Percentiles rank a stretch among this genome's conserved stretches.
Evolutionary conservation across 768 basidiomycete species (phyloP).

Genomic region (Leccinum truebloodii): DNA sequence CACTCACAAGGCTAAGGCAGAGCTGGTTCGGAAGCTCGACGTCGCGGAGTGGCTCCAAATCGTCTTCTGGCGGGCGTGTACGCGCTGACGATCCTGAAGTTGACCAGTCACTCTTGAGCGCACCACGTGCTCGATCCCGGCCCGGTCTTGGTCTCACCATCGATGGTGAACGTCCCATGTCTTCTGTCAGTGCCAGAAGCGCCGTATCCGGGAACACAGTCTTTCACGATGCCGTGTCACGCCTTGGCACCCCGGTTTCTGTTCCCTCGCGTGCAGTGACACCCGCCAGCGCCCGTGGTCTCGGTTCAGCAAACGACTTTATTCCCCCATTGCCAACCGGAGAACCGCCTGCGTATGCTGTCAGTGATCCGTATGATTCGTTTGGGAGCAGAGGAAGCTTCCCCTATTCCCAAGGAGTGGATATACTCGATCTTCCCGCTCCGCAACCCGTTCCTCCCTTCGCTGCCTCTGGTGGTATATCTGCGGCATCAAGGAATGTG

Average conservation of each 20-base stretch:
- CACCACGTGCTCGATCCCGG: constrained; percentile 25
- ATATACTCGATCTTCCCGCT: constrained; percentile 57
- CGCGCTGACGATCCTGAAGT: constrained; percentile 49
- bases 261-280: constrained; percentile 49
- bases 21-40: constrained; percentile 57
- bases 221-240: constrained; percentile 63
- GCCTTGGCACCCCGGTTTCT: constrained; percentile 42
- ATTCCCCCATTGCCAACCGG: constrained; percentile 22
- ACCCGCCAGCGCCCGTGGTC: constrained; percentile 36
- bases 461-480: constrained; percentile 37
- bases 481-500: constrained; percentile 19
- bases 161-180: constrained; percentile 54
- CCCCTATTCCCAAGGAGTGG: constrained; percentile 35
- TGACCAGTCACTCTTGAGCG: constrained; percentile 39
- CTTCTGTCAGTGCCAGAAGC: constrained; percentile 56
- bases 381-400: constrained; percentile 26
- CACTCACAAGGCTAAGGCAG: constrained; percentile 48
- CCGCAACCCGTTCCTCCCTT: constrained; percentile 60
- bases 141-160: constrained; percentile 39
- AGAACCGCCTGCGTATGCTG: constrained; percentile 34
- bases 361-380: constrained; percentile 33
- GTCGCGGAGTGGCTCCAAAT: constrained; percentile 32
- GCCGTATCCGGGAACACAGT: constrained; percentile 54
- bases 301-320: constrained; percentile 6
- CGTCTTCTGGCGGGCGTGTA: constrained; percentile 22